Base-by-base conservation (phyloP, 2,329 filamentous ascomycete genomes). In the Ophiostoma sp. region DNA sequence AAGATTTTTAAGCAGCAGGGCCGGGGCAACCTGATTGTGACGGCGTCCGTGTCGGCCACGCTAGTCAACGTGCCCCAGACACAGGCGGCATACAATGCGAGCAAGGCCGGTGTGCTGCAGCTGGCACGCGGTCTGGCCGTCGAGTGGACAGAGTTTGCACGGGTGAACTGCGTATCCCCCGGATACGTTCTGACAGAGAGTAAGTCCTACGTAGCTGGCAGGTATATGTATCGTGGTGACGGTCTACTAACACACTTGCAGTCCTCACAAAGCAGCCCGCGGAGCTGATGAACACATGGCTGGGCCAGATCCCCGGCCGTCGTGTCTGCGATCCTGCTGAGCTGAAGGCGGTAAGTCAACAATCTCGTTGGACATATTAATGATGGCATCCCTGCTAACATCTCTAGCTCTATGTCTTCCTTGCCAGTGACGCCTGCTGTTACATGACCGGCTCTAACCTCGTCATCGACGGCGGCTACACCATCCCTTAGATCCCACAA, bases 21-120 rank as follows among this genome's bases (percentile, higher is more conserved):
- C 1, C 84, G 86, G 36, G 92, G 92, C 19, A 91, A 89, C 80
- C 93, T 95, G 80, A 89, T 95, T 76, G 90, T 90, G 25, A 95
- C 93, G 8, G 91, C 93, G 0, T 92, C 89, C 71, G 94, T 95
- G 87, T 91, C 88, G 77, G 93, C 89, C 1, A 91, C 92, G 78
- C 91, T 95, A 76, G 91, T 90, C 79, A 95, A 94, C 79, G 86
- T 93, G 71, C 93, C 92, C 4, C 92, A 94, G 82, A 79, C 90
- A 75, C 92, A 95, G 82, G 85, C 89, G 3, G 88, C 90, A 4
- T 93, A 93, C 79, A 93, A 93, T 79, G 89, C 88, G 19, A 89
- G 89, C 75, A 93, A 93, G 82, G 89, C 90, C 0, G 91, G 86
- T 28, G 83, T 87, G 3, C 85, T 88, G 48, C 85, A 89, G 76